Evolutionary conservation across 805 yeast species (phyloP).

Genomic region (Metschnikowia anglica): DNA sequence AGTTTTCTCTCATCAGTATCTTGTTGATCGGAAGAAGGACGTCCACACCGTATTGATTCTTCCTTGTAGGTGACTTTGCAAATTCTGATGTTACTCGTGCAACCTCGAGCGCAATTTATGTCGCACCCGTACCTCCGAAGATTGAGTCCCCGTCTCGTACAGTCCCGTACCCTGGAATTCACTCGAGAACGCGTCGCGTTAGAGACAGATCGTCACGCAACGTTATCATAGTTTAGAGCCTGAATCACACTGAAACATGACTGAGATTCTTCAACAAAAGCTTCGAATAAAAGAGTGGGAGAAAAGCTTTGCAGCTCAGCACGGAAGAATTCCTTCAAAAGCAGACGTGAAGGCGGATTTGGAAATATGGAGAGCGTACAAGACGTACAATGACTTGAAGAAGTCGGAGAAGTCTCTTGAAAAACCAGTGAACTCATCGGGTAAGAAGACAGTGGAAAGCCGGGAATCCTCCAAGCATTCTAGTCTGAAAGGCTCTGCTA

Average conservation of each 20-base stretch:
- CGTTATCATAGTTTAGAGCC: too few relatives aligned
- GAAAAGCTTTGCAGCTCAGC: constrained; percentile 27
- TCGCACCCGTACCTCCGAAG: constrained; percentile 3
- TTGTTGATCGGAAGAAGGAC: too few relatives aligned
- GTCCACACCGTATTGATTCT: too few relatives aligned
- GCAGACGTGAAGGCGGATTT: constrained; percentile 34
- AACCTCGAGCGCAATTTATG: not conserved
- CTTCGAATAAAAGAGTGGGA: constrained; percentile 42
- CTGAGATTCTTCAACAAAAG: constrained; percentile 12
- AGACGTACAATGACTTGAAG: constrained; percentile 26
- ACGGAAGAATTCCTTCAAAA: constrained; percentile 34
- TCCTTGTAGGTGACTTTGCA: too few relatives aligned
- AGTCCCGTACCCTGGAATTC: constrained; percentile 3
- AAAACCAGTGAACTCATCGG: constrained; percentile 6
- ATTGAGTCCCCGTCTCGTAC: too few relatives aligned
- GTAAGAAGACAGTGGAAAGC: too few relatives aligned
- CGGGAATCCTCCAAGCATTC: too few relatives aligned
- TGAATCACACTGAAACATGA: constrained; percentile 3
- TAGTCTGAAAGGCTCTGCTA: too few relatives aligned
- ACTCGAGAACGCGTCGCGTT: constrained; percentile 2
- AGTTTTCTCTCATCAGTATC: too few relatives aligned
- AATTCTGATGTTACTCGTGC: not conserved
- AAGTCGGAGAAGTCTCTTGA: constrained; percentile 3
- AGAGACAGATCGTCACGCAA: not conserved
- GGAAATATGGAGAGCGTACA: constrained; percentile 32